phyloP scores from a whole-genome alignment of 1,139 yeast species.

The Yamadazyma sp. region DNA sequence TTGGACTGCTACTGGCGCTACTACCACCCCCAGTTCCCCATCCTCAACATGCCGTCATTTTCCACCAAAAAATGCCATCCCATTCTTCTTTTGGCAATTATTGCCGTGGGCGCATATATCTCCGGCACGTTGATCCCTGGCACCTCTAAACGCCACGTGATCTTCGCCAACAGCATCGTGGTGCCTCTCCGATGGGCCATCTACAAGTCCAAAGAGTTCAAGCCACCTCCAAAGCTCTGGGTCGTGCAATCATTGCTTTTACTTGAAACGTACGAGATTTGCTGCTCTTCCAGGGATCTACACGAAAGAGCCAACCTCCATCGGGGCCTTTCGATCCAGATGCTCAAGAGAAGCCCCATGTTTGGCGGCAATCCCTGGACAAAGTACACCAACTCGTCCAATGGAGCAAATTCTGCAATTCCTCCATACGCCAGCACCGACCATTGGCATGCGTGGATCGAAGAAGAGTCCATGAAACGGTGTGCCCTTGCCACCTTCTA shows the following conservation, averaged over 20 bases:
- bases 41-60: constrained; percentile 65
- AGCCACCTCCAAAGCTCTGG: constrained; percentile 64
- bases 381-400: constrained; percentile 10
- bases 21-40: constrained; percentile 62
- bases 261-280: constrained; percentile 67
- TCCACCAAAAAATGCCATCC: constrained; percentile 53
- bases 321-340: constrained; percentile 74
- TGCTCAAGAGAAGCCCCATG: constrained; percentile 71
- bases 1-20: constrained; percentile 50
- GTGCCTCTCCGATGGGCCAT: constrained; percentile 63
- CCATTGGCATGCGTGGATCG: constrained; percentile 60
- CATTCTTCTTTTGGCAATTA: constrained; percentile 54
- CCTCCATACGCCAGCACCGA: constrained; percentile 11
- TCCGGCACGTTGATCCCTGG: constrained; percentile 21
- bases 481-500: constrained; percentile 79
- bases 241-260: constrained; percentile 63
- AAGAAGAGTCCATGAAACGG: constrained; percentile 74
- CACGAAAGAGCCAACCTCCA: constrained; percentile 79
- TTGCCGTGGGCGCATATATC: constrained; percentile 54
- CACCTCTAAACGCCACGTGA: constrained; percentile 8
- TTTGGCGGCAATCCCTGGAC: constrained; percentile 61
- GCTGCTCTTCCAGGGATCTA: constrained; percentile 53
- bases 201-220: constrained; percentile 59
- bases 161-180: constrained; percentile 43
- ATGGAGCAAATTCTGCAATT: constrained; percentile 1